Percentiles rank a stretch among this genome's conserved stretches.
Evolutionary conservation across 1,139 yeast genomes (phyloP).

Genomic region (Wickerhamomyces sp.): DNA sequence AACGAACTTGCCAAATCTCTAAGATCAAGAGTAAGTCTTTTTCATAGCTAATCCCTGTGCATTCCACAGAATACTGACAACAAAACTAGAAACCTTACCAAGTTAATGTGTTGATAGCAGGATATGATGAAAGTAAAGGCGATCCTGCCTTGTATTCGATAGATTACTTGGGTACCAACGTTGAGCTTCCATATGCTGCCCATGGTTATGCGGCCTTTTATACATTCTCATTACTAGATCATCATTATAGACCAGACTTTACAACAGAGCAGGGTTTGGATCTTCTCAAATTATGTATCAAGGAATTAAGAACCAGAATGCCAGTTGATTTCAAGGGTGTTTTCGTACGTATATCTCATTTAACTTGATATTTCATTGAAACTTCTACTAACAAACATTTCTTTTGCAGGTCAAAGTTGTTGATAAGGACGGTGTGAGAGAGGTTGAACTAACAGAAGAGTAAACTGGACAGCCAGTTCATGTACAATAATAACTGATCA

Average conservation of each 20-base stretch:
- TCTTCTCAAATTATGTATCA: slow-evolving; percentile 66
- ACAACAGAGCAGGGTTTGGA: slow-evolving; percentile 73
- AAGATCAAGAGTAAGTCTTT: slow-evolving; percentile 56
- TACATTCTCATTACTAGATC: slow-evolving; percentile 84
- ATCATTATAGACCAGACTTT: slow-evolving; percentile 80
- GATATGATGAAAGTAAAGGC: slow-evolving; percentile 61
- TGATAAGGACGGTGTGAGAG: slow-evolving; percentile 65
- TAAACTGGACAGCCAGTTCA: not conserved
- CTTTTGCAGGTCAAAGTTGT: slow-evolving; percentile 56
- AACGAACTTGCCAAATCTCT: slow-evolving; percentile 81
- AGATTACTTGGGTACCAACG: slow-evolving; percentile 91
- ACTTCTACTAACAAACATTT: slow-evolving; percentile 9
- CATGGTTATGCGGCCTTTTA: slow-evolving; percentile 97
- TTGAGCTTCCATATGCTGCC: slow-evolving; percentile 89
- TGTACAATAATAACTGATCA: not conserved
- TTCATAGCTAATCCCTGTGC: not conserved
- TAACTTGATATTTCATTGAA: too few species aligned
- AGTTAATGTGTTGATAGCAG: slow-evolving; percentile 84
- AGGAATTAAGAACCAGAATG: slow-evolving; percentile 81
- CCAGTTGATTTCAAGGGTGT: slow-evolving; percentile 96
- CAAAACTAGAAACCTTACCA: slow-evolving; percentile 77
- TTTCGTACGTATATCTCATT: slow-evolving; percentile 33
- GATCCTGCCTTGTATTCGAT: slow-evolving; percentile 80
- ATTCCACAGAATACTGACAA: slow-evolving; percentile 10
- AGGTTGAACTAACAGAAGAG: slow-evolving; percentile 31